phyloP scores from a whole-genome alignment of 495 filamentous ascomycete genomes.

The Aspergillus asperescens region DNA sequence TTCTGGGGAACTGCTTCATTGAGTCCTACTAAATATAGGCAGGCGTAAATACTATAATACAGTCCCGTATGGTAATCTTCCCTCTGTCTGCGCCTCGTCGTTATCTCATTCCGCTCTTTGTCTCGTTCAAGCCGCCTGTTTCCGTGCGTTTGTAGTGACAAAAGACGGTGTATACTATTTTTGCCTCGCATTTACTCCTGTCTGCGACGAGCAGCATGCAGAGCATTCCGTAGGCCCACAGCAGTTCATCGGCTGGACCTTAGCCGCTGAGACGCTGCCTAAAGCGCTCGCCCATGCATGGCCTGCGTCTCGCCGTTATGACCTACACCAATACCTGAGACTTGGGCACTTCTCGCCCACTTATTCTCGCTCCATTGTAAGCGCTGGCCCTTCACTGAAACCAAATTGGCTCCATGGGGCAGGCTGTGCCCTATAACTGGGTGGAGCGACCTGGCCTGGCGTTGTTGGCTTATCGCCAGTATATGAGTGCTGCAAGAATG shows the following conservation, averaged over 20 bases:
- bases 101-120: not conserved
- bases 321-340: constrained; percentile 12
- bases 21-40: constrained; percentile 5
- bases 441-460: not conserved
- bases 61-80: constrained; percentile 11
- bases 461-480: not conserved
- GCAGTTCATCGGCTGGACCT: not conserved
- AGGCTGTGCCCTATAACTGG: constrained; percentile 3
- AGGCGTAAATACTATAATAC: not conserved
- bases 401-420: not conserved
- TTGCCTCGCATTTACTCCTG: not conserved
- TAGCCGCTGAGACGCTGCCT: constrained; percentile 5
- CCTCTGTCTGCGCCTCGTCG: constrained; percentile 7
- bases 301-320: constrained; percentile 6
- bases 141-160: not conserved
- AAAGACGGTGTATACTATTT: not conserved
- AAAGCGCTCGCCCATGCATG: constrained; percentile 9
- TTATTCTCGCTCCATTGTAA: not conserved
- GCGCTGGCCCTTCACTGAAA: constrained; percentile 6
- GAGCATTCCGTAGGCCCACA: not conserved
- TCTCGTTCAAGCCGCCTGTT: not conserved
- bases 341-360: constrained; percentile 1
- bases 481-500: not conserved
- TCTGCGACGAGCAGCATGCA: not conserved
- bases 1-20: not conserved